phyloP scores from a whole-genome alignment of 2,329 filamentous ascomycete genomes.

The Colletotrichum kahawae region DNA sequence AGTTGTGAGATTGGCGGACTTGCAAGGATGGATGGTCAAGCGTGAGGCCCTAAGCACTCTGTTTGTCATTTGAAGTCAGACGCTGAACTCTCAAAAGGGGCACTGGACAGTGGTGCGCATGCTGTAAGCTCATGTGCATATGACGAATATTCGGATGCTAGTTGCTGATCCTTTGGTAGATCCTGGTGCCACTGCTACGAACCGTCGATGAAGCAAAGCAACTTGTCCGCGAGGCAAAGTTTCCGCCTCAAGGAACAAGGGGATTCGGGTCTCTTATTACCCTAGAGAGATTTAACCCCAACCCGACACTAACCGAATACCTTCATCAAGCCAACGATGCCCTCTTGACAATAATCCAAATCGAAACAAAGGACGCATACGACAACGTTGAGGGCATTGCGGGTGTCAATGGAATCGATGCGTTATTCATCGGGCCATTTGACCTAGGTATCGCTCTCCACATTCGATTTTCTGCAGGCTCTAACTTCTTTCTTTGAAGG shows the following conservation, averaged over 20 bases:
- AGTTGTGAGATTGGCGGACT: conserved; percentile 58
- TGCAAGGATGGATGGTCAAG: conserved; percentile 61
- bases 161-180: not conserved
- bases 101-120: not conserved
- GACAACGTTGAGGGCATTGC: not conserved
- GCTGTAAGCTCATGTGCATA: not conserved
- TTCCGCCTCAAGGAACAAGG: not conserved
- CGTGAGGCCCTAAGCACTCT: conserved; percentile 35
- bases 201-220: not conserved
- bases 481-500: not conserved
- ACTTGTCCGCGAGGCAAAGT: not conserved
- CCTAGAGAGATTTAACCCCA: not conserved
- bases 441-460: not conserved
- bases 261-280: not conserved
- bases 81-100: not conserved
- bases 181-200: not conserved
- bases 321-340: not conserved
- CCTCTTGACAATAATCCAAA: not conserved
- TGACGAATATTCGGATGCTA: not conserved
- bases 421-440: not conserved
- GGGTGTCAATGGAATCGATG: not conserved
- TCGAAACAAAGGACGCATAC: not conserved
- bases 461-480: rapidly evolving
- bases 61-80: not conserved
- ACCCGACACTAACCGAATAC: not conserved